Percentiles rank a stretch among this genome's conserved stretches.
Conservation (phyloP, 352 stramenopile species). For the Thraustochytrium sp. region DNA sequence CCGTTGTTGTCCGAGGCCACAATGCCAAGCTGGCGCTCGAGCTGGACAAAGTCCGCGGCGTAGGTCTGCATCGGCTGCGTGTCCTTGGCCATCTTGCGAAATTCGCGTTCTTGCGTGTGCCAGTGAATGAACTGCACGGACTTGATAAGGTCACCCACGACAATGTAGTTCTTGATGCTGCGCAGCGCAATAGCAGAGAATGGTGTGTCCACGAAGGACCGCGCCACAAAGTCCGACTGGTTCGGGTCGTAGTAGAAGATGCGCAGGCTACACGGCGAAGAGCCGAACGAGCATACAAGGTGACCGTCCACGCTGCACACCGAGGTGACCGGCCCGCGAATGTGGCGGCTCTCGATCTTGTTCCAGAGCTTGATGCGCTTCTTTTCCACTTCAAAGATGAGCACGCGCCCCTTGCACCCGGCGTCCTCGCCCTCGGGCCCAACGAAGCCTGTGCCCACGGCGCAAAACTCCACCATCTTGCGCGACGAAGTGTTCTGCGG, state of each 20-base stretch:
- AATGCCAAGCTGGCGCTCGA: constrained; percentile 66
- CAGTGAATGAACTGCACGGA: constrained; percentile 75
- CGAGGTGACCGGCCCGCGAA: constrained; percentile 35
- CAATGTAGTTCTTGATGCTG: constrained; percentile 61
- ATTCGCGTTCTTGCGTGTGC: constrained; percentile 69
- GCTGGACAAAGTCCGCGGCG: constrained; percentile 70
- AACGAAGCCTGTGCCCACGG: constrained; percentile 57
- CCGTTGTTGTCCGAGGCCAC: constrained; percentile 70
- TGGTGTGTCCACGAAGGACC: constrained; percentile 31
- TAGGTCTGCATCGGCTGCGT: constrained; percentile 70
- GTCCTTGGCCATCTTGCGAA: constrained; percentile 72
- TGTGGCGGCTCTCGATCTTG: constrained; percentile 38
- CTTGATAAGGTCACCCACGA: constrained; percentile 78
- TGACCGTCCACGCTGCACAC: constrained; percentile 24
- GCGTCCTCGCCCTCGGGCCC: constrained; percentile 73
- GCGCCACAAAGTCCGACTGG: background rate
- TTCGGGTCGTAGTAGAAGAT: constrained; percentile 44
- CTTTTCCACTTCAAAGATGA: constrained; percentile 65
- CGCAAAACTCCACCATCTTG: constrained; percentile 36
- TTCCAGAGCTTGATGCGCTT: constrained; percentile 29
- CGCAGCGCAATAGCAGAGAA: constrained; percentile 16
- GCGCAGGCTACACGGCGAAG: background rate
- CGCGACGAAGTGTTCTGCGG: background rate
- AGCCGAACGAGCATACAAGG: constrained; percentile 21
- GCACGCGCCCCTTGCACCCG: constrained; percentile 66